These are phyloP conservation scores for Pseudocohnilembus persalinus DNA, from an alignment of 169 alveolate genomes.

Conservation along the genomic window DNA sequence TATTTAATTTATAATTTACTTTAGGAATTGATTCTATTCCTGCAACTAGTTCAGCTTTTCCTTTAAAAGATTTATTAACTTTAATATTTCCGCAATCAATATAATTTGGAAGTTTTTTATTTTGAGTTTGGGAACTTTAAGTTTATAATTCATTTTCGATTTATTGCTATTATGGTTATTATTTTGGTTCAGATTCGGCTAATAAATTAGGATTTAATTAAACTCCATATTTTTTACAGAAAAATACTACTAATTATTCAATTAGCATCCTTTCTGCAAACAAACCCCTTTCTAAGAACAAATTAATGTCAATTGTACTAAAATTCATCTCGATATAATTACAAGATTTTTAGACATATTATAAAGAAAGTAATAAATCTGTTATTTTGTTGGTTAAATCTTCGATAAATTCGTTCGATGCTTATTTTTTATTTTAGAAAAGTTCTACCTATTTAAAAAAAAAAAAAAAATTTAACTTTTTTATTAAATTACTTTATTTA, in stretches of 20 bases:
- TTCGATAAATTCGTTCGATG: slow-evolving; percentile 5
- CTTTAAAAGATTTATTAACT: slow-evolving; percentile 9
- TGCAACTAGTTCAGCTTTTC: slow-evolving; percentile 2
- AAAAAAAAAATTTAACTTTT: no score
- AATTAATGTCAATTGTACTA: neutral
- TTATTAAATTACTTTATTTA: no score
- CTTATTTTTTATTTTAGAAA: slow-evolving; percentile 22
- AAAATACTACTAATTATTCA: neutral
- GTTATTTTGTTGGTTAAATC: neutral
- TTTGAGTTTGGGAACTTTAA: no score
- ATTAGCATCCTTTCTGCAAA: slow-evolving; percentile 7
- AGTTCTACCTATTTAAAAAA: neutral
- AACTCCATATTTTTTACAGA: slow-evolving; percentile 5
- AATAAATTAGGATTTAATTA: slow-evolving; percentile 6
- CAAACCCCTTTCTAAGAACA: neutral
- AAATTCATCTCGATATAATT: neutral
- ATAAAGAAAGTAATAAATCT: neutral
- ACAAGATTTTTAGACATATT: neutral
- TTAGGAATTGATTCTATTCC: slow-evolving; percentile 16
- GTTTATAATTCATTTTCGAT: no score
- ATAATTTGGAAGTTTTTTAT: neutral
- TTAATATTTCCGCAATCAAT: neutral
- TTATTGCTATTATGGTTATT: neutral
- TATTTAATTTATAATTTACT: neutral
- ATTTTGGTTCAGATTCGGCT: neutral